These are phyloP conservation scores for Rhodosporidiobolus sp. DNA, from an alignment of 768 basidiomycete genomes.

Conservation along the genomic window DNA sequence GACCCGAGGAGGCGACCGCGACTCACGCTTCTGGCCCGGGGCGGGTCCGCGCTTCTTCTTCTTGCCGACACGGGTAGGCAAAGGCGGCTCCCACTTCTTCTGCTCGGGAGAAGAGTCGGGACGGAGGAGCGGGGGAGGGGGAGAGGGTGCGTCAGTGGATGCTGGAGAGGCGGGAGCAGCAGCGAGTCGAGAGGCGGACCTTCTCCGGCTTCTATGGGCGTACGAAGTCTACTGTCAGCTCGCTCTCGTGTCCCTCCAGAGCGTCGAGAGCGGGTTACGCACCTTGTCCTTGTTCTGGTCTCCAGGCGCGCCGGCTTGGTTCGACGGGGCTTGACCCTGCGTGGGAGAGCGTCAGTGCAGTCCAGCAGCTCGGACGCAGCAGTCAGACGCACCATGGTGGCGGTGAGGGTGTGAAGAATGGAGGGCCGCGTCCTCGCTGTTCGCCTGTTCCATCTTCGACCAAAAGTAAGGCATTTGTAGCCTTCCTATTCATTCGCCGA, in stretches of 20 bases:
- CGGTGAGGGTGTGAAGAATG: too few species aligned
- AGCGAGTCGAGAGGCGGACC: neutral
- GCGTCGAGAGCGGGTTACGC: neutral
- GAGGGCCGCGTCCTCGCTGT: too few species aligned
- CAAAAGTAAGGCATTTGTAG: too few species aligned
- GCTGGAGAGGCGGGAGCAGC: neutral
- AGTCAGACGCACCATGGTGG: too few species aligned
- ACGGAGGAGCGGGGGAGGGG: neutral
- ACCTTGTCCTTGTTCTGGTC: slow-evolving; percentile 38
- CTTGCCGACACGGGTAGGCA: slow-evolving; percentile 94
- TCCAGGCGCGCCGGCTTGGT: neutral
- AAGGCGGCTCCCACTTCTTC: slow-evolving; percentile 98
- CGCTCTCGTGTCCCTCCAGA: too few species aligned
- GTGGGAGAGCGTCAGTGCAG: too few species aligned
- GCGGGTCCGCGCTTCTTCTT: slow-evolving; percentile 91
- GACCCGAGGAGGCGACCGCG: too few species aligned
- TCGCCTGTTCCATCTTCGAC: too few species aligned
- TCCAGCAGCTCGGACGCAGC: too few species aligned
- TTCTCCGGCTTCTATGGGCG: slow-evolving; percentile 36
- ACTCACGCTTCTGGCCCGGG: slow-evolving; percentile 64
- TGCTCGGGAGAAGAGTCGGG: slow-evolving; percentile 46
- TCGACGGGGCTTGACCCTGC: slow-evolving; percentile 19
- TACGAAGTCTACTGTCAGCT: neutral
- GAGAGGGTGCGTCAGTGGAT: slow-evolving; percentile 33
- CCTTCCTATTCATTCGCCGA: too few species aligned